Percentiles rank a stretch among this genome's conserved stretches.
Conservation (phyloP, 1,284 basidiomycete species). For the Coriolopsis trogii region DNA sequence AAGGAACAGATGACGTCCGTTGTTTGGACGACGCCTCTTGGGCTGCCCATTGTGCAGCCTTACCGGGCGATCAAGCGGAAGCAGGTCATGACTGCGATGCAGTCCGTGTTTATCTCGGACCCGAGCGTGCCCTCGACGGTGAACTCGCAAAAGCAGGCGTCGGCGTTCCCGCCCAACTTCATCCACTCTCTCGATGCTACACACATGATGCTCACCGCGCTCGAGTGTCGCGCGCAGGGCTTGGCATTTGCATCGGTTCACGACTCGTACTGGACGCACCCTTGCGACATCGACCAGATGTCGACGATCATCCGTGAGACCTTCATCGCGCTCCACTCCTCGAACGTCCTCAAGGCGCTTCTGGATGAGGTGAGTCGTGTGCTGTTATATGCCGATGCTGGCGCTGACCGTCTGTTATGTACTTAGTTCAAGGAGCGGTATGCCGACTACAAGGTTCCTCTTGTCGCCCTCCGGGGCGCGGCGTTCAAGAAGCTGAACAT, state of each 20-base stretch:
- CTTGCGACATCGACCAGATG: constrained; percentile 88
- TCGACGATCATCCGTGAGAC: constrained; percentile 89
- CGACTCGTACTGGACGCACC: constrained; percentile 99
- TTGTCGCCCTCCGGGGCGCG: constrained; percentile 49
- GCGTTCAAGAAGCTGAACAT: constrained; percentile 41
- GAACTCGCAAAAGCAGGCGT: constrained; percentile 86
- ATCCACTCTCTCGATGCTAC: constrained; percentile 98
- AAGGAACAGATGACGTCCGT: constrained; percentile 97
- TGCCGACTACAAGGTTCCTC: constrained; percentile 72
- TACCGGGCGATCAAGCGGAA: constrained; percentile 87
- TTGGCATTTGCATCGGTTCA: constrained; percentile 95
- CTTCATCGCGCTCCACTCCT: constrained; percentile 91
- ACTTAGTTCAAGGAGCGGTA: constrained; percentile 83
- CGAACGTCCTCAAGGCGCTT: constrained; percentile 75
- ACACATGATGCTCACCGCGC: constrained; percentile 98
- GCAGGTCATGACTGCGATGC: constrained; percentile 85
- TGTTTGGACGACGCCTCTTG: constrained; percentile 95
- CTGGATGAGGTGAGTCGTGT: constrained; percentile 53
- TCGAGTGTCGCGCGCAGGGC: constrained; percentile 76
- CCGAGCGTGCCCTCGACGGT: constrained; percentile 76
- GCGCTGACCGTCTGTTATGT: constrained; percentile 3
- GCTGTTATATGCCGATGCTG: neutral
- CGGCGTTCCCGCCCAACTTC: constrained; percentile 99
- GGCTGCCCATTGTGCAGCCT: constrained; percentile 95
- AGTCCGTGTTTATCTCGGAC: constrained; percentile 94